Base-by-base conservation (phyloP, 1,139 yeast genomes). In the Saccharomyces hybrid region DNA sequence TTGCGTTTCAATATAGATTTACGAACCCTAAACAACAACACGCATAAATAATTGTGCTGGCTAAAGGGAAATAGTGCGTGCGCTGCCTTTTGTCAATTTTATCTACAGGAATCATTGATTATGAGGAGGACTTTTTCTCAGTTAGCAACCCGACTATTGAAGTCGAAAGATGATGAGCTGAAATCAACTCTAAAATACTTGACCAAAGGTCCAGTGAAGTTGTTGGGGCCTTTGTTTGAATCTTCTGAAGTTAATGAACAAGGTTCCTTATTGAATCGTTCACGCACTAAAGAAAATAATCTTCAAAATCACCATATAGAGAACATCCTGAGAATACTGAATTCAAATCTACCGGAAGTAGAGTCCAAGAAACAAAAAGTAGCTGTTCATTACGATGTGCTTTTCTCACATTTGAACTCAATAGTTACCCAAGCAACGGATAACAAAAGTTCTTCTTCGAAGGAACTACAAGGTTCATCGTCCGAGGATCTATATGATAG, bases 321-420 rank as follows among this genome's bases (percentile, higher is more conserved):
- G 20, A 58, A 62, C 42, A 57, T 68, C 13, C 56, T 66, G 20
- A 61, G 62, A 32, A 53, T 65, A 9, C 52, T 68, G 46, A 68
- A 68, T 53, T 55, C 64, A 2, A 61, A 64, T 14, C 55, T 68
- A 46, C 69, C 69, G 1, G 61, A 62, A 32, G 62, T 61, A 8
- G 59, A 60, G n/a, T 46, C 51, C 7, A 57, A 59, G 34, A 60
- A 59, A 51, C 54, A 53, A 49, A 59, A 57, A 32, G 61, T 65
- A 8, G 62, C 65, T 27, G 58, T 58, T 1, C 71, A 68, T 52
- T 67, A 67, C 50, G 64, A 65, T 46, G 48, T 65, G 6, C 57
- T 65, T 44, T 61, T 65, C 56, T 55, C 60, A 7, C 63, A 64
- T 34, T 51, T 67, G 53, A 61, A 61, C 50, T 57, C 54, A 16